Evolutionary conservation across 2,329 filamentous ascomycete species (phyloP).

Genomic region (Calonectria montana): DNA sequence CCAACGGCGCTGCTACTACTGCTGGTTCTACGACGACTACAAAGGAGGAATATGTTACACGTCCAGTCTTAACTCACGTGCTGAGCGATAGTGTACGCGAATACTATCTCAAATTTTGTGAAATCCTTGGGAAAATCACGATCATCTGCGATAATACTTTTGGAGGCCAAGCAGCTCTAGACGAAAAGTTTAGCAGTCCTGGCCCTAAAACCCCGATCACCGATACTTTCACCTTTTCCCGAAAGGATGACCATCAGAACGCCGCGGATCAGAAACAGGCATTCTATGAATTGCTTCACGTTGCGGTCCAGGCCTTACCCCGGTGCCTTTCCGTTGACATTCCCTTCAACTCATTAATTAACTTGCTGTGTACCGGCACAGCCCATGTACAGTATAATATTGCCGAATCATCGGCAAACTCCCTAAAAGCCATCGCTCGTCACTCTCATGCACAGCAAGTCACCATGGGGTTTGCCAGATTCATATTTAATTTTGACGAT

Average conservation of each 20-base stretch:
- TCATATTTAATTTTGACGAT: conserved; percentile 99
- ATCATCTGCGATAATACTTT: conserved; percentile 97
- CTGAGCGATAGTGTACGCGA: conserved; percentile 83
- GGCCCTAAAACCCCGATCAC: conserved; percentile 95
- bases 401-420: conserved; percentile 90
- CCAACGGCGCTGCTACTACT: conserved; percentile 33
- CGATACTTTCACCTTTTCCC: conserved; percentile 91
- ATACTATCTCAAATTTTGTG: conserved; percentile 91
- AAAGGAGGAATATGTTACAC: conserved; percentile 74
- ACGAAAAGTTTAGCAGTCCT: conserved; percentile 91
- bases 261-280: conserved; percentile 87
- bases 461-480: conserved; percentile 94
- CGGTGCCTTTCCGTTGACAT: conserved; percentile 93
- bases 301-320: conserved; percentile 93
- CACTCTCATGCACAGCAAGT: conserved; percentile 96
- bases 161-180: conserved; percentile 92
- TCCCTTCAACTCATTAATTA: conserved; percentile 92
- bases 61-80: conserved; percentile 68
- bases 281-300: conserved; percentile 95
- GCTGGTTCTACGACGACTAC: conserved; percentile 32
- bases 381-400: conserved; percentile 95
- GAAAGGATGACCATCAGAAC: conserved; percentile 81
- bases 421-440: conserved; percentile 92
- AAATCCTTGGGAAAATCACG: conserved; percentile 94
- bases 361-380: conserved; percentile 94